These are phyloP conservation scores for Telopea speciosissima DNA, from an alignment of 177 flowering plant species.

Conservation along the genomic window DNA sequence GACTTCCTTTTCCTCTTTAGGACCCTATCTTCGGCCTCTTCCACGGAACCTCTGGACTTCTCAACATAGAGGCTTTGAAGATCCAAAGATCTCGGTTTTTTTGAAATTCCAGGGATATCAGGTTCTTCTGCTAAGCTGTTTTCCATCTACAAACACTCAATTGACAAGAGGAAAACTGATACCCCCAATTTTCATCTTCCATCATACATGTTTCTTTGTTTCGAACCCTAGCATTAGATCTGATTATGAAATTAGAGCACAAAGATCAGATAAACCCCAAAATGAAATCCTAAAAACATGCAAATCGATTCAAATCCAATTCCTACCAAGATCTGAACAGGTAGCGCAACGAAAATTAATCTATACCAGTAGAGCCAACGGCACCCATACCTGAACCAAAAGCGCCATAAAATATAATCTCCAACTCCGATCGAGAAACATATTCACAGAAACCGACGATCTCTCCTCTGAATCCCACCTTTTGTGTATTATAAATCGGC, in stretches of 20 bases:
- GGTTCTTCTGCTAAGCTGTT: slow-evolving; percentile 37
- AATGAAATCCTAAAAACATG: neutral
- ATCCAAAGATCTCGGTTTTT: slow-evolving; percentile 66
- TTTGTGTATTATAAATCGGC: slow-evolving; percentile 22
- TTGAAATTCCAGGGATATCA: slow-evolving; percentile 38
- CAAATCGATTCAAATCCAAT: slow-evolving; percentile 2
- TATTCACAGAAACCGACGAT: neutral
- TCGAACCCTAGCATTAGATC: slow-evolving; percentile 45
- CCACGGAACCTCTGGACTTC: slow-evolving; percentile 21
- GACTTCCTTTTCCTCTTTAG: slow-evolving; percentile 38
- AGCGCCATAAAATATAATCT: neutral
- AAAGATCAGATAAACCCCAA: slow-evolving; percentile 14
- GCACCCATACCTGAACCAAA: slow-evolving; percentile 34
- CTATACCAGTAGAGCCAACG: slow-evolving; percentile 6
- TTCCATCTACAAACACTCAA: slow-evolving; percentile 70
- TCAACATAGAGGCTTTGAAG: slow-evolving; percentile 44
- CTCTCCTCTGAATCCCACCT: slow-evolving; percentile 6
- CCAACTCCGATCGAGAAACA: neutral
- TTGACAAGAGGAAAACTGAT: slow-evolving; percentile 26
- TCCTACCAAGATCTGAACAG: neutral
- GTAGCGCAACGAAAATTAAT: slow-evolving; percentile 6
- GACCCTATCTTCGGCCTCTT: slow-evolving; percentile 19
- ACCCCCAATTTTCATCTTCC: slow-evolving; percentile 42
- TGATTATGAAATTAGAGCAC: slow-evolving; percentile 26
- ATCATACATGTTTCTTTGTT: slow-evolving; percentile 34